Evolutionary conservation across 768 basidiomycete species (phyloP).

Genomic region (Leccinum incarnatum): DNA sequence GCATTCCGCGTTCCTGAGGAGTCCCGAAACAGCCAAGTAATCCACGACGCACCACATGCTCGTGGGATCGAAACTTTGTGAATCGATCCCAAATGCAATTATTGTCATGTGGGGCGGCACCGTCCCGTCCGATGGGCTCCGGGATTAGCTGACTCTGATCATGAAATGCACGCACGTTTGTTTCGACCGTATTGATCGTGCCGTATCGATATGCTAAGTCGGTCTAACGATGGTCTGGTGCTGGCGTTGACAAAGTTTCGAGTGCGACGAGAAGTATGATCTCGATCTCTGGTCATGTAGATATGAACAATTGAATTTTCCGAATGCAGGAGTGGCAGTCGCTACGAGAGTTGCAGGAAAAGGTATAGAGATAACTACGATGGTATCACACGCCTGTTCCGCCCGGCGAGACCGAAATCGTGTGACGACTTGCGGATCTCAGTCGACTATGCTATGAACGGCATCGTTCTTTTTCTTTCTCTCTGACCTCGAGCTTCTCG

Average conservation of each 20-base stretch:
- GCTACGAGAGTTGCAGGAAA: background rate
- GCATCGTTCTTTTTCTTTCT: background rate
- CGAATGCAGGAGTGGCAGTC: background rate
- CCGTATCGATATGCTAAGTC: background rate
- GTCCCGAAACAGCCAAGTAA: conserved; percentile 1
- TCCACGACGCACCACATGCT: background rate
- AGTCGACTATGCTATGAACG: background rate
- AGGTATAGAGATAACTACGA: background rate
- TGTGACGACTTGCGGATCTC: conserved; percentile 13
- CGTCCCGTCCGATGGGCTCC: conserved; percentile 34
- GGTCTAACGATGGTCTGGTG: no score
- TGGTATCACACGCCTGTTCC: background rate
- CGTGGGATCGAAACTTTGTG: conserved; percentile 1
- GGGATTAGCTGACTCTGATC: conserved; percentile 8
- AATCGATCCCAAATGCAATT: conserved; percentile 26
- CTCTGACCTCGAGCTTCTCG: conserved; percentile 8
- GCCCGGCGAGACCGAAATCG: background rate
- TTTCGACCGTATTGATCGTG: background rate
- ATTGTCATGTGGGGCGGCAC: conserved; percentile 8
- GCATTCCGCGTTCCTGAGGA: background rate
- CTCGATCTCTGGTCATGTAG: background rate
- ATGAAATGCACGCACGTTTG: background rate
- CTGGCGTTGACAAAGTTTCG: background rate
- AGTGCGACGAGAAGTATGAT: background rate
- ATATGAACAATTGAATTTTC: background rate